Percentiles rank a stretch among this genome's conserved stretches.
Conservation (phyloP, 441 rosid species). For the Isatis lusitanica region DNA sequence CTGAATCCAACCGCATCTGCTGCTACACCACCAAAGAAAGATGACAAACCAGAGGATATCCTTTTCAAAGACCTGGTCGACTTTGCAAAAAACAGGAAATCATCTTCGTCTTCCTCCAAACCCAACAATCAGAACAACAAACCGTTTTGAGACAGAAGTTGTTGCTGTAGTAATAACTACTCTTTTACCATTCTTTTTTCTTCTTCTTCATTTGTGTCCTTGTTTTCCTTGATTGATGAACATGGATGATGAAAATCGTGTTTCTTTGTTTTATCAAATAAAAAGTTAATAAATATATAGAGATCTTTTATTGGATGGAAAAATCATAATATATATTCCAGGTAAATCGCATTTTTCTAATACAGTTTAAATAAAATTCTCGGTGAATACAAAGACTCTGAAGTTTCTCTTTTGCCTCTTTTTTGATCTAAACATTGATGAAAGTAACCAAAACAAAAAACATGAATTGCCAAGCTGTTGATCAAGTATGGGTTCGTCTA, state of each 20-base stretch:
- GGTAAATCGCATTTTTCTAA: background rate
- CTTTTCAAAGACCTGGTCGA: constrained; percentile 95
- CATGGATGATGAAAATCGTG: constrained; percentile 18
- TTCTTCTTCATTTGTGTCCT: constrained; percentile 18
- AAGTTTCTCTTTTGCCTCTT: background rate
- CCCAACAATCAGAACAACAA: constrained; percentile 46
- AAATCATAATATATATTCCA: constrained; percentile 3
- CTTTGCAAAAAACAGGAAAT: constrained; percentile 81
- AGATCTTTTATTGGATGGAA: background rate
- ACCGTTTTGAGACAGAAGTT: constrained; percentile 50
- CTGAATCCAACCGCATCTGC: constrained; percentile 50
- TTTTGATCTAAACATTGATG: constrained; percentile 8
- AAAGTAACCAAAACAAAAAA: constrained; percentile 14
- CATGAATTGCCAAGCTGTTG: background rate
- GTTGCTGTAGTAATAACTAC: constrained; percentile 14
- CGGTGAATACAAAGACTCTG: constrained; percentile 10
- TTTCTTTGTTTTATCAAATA: constrained; percentile 6
- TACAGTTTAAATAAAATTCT: constrained; percentile 1
- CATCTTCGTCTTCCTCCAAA: constrained; percentile 63
- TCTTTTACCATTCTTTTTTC: constrained; percentile 25
- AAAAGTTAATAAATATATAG: constrained; percentile 22
- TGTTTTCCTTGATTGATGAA: constrained; percentile 26
- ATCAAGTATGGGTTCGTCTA: background rate
- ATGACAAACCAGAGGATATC: constrained; percentile 84
- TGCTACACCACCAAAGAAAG: constrained; percentile 49